Conservation (phyloP, 345 rosid species). For the Arabis alpina region DNA sequence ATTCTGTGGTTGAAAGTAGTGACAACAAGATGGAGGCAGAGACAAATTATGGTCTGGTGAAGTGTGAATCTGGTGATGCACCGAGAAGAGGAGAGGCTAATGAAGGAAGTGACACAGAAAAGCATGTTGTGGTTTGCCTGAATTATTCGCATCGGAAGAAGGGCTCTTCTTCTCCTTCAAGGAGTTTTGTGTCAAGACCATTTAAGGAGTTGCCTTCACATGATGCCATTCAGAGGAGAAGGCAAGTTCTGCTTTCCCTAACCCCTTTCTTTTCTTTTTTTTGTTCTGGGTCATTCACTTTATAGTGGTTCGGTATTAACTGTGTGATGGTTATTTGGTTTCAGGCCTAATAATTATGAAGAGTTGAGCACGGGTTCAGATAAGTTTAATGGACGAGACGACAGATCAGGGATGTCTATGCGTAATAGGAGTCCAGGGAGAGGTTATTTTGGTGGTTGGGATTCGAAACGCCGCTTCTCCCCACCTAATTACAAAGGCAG, state of each 20-base stretch:
- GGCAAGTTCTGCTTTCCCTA: conserved; percentile 42
- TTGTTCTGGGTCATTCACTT: background rate
- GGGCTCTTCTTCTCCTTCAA: background rate
- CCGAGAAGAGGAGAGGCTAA: conserved; percentile 30
- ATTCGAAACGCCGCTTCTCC: conserved; percentile 44
- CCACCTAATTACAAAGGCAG: conserved; percentile 33
- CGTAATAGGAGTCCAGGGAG: conserved; percentile 47
- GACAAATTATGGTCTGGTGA: background rate
- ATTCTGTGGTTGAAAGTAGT: no score
- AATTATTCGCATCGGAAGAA: conserved; percentile 35
- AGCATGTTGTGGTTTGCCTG: conserved; percentile 34
- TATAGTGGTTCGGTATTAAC: background rate
- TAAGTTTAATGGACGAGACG: conserved; percentile 44
- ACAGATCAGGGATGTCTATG: conserved; percentile 40
- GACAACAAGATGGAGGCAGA: conserved; percentile 27
- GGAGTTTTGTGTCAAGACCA: conserved; percentile 1
- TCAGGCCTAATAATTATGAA: conserved; percentile 35
- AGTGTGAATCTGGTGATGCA: background rate
- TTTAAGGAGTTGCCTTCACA: conserved; percentile 41
- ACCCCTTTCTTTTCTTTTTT: no score
- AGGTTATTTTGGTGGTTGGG: conserved; percentile 38
- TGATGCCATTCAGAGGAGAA: conserved; percentile 42
- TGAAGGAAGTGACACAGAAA: conserved; percentile 44
- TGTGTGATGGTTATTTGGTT: conserved; percentile 31
- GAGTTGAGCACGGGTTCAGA: conserved; percentile 35